phyloP scores from a whole-genome alignment of 305 asterid genomes.

The Fraxinus greggii region DNA sequence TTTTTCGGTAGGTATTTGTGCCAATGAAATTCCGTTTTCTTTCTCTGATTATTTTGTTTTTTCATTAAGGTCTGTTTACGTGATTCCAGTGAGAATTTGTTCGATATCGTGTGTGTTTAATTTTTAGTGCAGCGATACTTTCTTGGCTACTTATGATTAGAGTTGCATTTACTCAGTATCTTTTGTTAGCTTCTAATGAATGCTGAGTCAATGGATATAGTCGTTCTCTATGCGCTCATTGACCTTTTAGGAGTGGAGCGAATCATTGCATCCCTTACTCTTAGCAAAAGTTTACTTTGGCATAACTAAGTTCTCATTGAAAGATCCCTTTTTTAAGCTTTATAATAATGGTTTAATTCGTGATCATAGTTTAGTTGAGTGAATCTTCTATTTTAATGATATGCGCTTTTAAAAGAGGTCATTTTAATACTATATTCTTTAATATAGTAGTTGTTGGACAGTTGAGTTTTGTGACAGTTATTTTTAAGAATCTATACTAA shows the following conservation, averaged over 20 bases:
- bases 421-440: conserved; percentile 4
- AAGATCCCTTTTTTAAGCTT: background rate
- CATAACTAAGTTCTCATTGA: background rate
- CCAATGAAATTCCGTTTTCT: background rate
- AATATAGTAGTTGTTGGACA: background rate
- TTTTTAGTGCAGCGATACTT: conserved; percentile 21
- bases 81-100: background rate
- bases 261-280: conserved; percentile 8
- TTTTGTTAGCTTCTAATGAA: background rate
- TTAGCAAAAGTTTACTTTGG: background rate
- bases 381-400: conserved; percentile 3
- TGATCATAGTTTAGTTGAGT: conserved; percentile 3
- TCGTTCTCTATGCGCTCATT: conserved; percentile 15
- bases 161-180: background rate
- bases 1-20: conserved; percentile 29
- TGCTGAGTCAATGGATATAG: conserved; percentile 12
- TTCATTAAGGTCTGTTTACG: background rate
- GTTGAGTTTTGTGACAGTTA: conserved; percentile 4
- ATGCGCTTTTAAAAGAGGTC: background rate
- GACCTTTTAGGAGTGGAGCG: background rate
- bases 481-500: background rate
- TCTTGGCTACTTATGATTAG: background rate
- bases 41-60: conserved; percentile 8
- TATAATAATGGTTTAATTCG: background rate
- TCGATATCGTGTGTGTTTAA: conserved; percentile 21